Conservation (phyloP, 768 basidiomycete species). For the Infundibulicybe gibba region DNA sequence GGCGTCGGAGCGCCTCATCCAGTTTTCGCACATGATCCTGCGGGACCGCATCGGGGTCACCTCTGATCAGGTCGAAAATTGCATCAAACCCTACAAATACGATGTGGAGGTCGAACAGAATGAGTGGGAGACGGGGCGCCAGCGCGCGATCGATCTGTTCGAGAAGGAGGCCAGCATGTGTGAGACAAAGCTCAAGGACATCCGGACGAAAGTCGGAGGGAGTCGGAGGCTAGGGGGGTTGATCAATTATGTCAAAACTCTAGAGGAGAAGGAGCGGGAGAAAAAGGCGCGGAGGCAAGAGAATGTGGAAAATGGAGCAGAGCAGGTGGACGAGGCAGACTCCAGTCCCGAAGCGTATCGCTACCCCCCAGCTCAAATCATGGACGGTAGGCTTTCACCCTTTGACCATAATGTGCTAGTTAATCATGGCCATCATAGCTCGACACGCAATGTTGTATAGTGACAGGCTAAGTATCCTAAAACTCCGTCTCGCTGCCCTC, state of each 20-base stretch:
- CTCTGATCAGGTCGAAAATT: constrained; percentile 99
- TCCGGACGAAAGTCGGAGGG: constrained; percentile 87
- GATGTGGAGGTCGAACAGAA: constrained; percentile 91
- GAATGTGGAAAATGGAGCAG: constrained; percentile 22
- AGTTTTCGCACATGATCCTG: constrained; percentile 91
- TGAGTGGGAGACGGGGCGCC: constrained; percentile 89
- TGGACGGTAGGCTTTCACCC: constrained; percentile 67
- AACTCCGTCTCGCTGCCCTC: constrained; percentile 80
- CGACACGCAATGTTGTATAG: constrained; percentile 89
- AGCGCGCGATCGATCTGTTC: constrained; percentile 71
- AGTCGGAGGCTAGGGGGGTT: constrained; percentile 71
- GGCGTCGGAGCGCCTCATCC: constrained; percentile 83
- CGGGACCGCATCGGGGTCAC: constrained; percentile 91
- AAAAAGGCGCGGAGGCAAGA: constrained; percentile 43
- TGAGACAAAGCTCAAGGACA: constrained; percentile 82
- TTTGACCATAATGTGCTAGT: constrained; percentile 3
- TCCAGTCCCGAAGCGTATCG: constrained; percentile 71
- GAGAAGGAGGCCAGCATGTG: constrained; percentile 84
- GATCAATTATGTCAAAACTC: constrained; percentile 73
- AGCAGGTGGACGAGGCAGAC: constrained; percentile 28
- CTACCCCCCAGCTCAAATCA: constrained; percentile 86
- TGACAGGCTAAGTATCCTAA: constrained; percentile 79
- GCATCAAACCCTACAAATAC: constrained; percentile 99
- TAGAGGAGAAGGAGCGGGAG: constrained; percentile 78
- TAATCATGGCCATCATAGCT: constrained; percentile 41